phyloP scores from a whole-genome alignment of 192 early-diverging fungal species.

The Backusella westeae region DNA sequence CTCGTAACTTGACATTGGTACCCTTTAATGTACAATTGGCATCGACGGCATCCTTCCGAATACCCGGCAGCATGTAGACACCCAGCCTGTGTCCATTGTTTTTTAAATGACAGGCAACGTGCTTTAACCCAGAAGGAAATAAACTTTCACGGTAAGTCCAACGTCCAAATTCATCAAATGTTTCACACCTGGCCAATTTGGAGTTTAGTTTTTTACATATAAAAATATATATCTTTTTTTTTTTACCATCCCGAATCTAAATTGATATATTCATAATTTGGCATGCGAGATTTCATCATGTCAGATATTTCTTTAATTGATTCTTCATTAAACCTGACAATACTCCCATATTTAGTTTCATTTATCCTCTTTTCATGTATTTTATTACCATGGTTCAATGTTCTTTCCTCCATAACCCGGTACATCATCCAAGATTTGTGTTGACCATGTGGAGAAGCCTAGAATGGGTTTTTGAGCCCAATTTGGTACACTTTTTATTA shows the following conservation, averaged over 20 bases:
- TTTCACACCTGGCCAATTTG: neutral
- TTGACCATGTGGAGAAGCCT: constrained; percentile 37
- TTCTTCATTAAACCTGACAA: constrained; percentile 23
- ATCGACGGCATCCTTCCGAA: constrained; percentile 25
- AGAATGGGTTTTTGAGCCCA: constrained; percentile 29
- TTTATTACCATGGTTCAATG: constrained; percentile 23
- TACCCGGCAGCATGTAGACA: constrained; percentile 28
- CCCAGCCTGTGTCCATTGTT: constrained; percentile 31
- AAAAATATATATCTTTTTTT: neutral
- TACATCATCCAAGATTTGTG: constrained; percentile 33
- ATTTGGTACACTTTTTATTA: neutral
- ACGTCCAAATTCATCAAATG: constrained; percentile 24
- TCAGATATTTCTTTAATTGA: constrained; percentile 25
- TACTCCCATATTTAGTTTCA: neutral
- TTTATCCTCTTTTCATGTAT: neutral
- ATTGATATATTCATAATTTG: constrained; percentile 31
- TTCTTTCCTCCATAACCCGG: constrained; percentile 31
- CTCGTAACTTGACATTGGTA: neutral
- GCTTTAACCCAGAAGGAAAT: constrained; percentile 21
- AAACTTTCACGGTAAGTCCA: constrained; percentile 24
- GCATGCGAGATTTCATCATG: constrained; percentile 25
- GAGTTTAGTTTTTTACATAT: neutral
- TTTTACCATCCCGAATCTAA: constrained; percentile 33
- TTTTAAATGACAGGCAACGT: constrained; percentile 11
- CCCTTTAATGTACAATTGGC: neutral